Base-by-base conservation (phyloP, 2,329 filamentous ascomycete genomes). In the Penicillium sumatraense region DNA sequence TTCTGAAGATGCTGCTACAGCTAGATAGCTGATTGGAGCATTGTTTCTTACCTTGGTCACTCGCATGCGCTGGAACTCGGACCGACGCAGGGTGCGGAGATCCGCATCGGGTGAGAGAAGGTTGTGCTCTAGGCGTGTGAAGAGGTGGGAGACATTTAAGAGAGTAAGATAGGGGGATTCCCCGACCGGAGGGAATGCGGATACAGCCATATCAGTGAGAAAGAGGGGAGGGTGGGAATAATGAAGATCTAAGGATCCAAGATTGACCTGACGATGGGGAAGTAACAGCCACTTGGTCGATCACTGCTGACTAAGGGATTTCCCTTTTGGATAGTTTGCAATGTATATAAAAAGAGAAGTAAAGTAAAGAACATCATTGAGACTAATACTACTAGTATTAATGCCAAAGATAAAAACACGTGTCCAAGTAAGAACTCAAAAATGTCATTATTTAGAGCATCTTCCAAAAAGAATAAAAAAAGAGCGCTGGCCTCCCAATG, bases 81-180 rank as follows among this genome's bases (percentile, higher is more conserved):
- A 74, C 55, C 67, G 70, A 29, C 67, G 72, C 35, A 77, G 60
- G 11, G 69, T 63, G 55, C 69, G 72, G 18, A 76, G 62, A 38
- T 77, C 73, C 33, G 73, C 62, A 11, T 62, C 67, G 8, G 68
- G 65, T 4, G 75, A 74, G 49, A 79, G 72, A 33, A 80, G 66
- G 48, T 80, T 76, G 54, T 75, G 66, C 55, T 76, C 75, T 21
- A 79, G 70, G 26, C 77, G 74, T 14, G 71, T 66, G 36, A 80
- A 68, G n/a, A 78, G 68, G 38, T 75, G 74, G 26, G 74, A 67
- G 14, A 78, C 66, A 46, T 72, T 77, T 36, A 79, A 67, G n/a
- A 72, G 65, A 21, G 68, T 66, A 33, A 69, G 60, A 31, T 74
- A 68, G 14, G 68, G 62, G 20, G 69, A 61, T 1, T 62, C 57